phyloP scores from a whole-genome alignment of 2,329 filamentous ascomycete species.

The Pezicula neosporulosa region DNA sequence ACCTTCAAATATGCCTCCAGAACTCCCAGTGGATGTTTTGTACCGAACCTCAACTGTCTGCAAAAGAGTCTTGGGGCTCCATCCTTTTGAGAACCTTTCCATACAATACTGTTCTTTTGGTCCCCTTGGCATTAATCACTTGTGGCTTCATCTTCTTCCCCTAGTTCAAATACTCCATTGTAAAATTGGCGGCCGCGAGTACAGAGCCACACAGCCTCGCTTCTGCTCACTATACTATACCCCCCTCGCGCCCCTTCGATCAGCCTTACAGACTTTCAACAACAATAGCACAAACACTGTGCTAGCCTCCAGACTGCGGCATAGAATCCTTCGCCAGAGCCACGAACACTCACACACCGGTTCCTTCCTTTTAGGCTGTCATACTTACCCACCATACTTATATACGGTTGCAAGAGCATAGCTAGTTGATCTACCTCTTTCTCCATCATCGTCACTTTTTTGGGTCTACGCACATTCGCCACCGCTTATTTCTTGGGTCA shows the following conservation, averaged over 20 bases:
- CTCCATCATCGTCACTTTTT: too few relatives aligned
- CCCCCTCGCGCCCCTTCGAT: not conserved
- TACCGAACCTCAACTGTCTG: not conserved
- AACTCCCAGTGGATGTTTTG: not conserved
- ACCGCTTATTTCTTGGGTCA: too few relatives aligned
- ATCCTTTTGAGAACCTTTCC: not conserved
- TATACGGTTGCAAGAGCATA: too few relatives aligned
- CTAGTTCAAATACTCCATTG: not conserved
- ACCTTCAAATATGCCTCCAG: not conserved
- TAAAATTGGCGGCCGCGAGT: not conserved
- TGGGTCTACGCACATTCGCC: too few relatives aligned
- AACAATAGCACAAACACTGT: not conserved
- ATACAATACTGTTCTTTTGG: not conserved
- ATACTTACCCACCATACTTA: too few relatives aligned
- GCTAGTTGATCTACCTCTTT: too few relatives aligned
- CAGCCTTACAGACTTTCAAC: not conserved
- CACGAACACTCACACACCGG: not conserved
- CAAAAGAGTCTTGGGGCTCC: not conserved
- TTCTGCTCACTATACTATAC: not conserved
- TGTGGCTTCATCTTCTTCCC: not conserved
- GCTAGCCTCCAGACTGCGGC: not conserved
- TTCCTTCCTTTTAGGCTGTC: not conserved
- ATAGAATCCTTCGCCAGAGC: not conserved
- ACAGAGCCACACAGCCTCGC: not conserved
- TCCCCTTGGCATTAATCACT: not conserved